phyloP scores from a whole-genome alignment of 2,329 filamentous ascomycete genomes.

The Hymenoscyphus scutula region DNA sequence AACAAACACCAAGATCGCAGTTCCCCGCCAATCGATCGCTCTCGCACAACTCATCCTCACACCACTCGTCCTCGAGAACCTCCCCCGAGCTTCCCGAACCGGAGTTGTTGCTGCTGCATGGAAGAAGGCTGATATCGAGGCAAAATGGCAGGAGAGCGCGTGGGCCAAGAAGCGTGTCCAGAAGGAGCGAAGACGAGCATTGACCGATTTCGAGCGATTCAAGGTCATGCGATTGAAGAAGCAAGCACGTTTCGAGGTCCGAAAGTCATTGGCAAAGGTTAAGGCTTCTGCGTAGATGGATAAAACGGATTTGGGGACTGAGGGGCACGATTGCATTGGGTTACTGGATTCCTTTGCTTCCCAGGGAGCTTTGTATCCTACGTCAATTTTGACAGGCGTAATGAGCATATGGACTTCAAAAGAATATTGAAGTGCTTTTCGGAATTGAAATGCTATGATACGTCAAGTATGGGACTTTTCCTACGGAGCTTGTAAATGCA shows the following conservation, averaged over 20 bases:
- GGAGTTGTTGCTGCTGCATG: conserved; percentile 82
- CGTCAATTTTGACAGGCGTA: conserved; percentile 62
- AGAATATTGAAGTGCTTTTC: conserved; percentile 31
- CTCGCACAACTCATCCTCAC: conserved; percentile 86
- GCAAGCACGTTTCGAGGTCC: conserved; percentile 97
- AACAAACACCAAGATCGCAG: conserved; percentile 71
- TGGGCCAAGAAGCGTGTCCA: conserved; percentile 93
- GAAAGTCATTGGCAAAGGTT: conserved; percentile 93
- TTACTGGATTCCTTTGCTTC: conserved; percentile 59
- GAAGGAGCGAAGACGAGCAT: conserved; percentile 79
- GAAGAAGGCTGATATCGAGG: conserved; percentile 87
- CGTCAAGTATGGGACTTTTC: conserved; percentile 13
- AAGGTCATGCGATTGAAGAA: conserved; percentile 99
- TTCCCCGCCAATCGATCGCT: conserved; percentile 82
- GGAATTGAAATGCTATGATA: conserved; percentile 26
- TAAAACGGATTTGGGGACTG: conserved; percentile 37
- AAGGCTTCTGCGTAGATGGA: conserved; percentile 63
- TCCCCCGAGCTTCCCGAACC: conserved; percentile 81
- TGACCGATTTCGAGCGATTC: conserved; percentile 99
- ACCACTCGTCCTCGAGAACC: conserved; percentile 79
- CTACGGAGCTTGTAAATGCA: conserved; percentile 6
- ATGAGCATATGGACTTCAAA: conserved; percentile 60
- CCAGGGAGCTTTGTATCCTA: conserved; percentile 65
- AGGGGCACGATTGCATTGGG: conserved; percentile 50
- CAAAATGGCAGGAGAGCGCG: conserved; percentile 86